Evolutionary conservation across 2,329 filamentous ascomycete genomes (phyloP).

Genomic region (Podosphaera leucotricha): DNA sequence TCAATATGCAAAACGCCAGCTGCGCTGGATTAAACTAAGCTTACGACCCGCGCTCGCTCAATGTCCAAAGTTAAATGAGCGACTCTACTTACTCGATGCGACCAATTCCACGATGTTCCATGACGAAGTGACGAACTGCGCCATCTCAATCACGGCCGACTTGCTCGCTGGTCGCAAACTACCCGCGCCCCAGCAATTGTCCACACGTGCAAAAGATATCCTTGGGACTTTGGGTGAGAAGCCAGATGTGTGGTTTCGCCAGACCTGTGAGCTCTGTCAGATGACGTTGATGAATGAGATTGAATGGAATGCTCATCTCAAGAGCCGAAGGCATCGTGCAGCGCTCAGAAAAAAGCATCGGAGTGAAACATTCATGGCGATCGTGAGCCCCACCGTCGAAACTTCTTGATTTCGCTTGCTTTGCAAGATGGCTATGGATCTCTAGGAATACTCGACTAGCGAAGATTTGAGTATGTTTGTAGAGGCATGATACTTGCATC

Average conservation of each 20-base stretch:
- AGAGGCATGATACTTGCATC: no score
- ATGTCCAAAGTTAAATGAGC: constrained; percentile 23
- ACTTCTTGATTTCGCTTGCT: no score
- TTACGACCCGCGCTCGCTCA: constrained; percentile 44
- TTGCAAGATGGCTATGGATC: no score
- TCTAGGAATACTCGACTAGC: no score
- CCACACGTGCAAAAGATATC: constrained; percentile 29
- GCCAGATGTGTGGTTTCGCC: constrained; percentile 23
- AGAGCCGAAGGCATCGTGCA: constrained; percentile 20
- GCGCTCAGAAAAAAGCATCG: constrained; percentile 11
- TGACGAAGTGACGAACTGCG: constrained; percentile 38
- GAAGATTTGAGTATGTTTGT: no score
- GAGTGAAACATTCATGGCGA: constrained; percentile 1
- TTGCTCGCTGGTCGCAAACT: constrained; percentile 35
- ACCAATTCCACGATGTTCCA: constrained; percentile 41
- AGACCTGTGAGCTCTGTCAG: constrained; percentile 52
- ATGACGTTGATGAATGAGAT: constrained; percentile 33
- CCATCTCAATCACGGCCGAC: constrained; percentile 31
- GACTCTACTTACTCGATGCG: constrained; percentile 61
- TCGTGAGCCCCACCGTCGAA: no score
- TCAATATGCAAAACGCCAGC: constrained; percentile 67
- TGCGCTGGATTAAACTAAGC: constrained; percentile 56
- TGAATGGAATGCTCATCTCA: constrained; percentile 23
- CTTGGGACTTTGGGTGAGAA: constrained; percentile 27
- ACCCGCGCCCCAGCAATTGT: constrained; percentile 28